A percentile compares a stretch with the other conserved stretches of the same genome.
Conservation (phyloP, 805 yeast species). For the Yamadazyma insecticola region DNA sequence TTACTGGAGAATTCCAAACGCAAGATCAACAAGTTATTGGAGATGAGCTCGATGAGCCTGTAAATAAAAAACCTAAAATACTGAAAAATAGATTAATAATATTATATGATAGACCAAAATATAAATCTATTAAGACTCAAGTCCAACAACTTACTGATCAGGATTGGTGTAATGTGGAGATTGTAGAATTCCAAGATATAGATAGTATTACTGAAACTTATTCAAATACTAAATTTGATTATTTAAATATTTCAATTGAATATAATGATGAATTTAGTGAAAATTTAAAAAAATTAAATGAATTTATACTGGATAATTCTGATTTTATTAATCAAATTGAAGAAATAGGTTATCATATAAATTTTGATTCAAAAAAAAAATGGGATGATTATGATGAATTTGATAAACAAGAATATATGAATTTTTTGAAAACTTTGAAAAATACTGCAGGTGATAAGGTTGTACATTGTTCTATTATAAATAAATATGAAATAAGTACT, state of each 20-base stretch:
- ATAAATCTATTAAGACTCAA: slow-evolving; percentile 22
- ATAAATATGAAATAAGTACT: slow-evolving; percentile 30
- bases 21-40: too few relatives aligned
- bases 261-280: slow-evolving; percentile 25
- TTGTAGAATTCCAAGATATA: slow-evolving; percentile 15
- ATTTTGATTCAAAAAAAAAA: slow-evolving; percentile 24
- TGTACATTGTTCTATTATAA: slow-evolving; percentile 33
- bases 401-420: slow-evolving; percentile 21
- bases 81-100: slow-evolving; percentile 10
- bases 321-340: slow-evolving; percentile 11
- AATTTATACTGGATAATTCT: slow-evolving; percentile 16
- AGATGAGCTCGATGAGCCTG: not conserved
- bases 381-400: slow-evolving; percentile 26
- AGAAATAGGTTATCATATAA: slow-evolving; percentile 31
- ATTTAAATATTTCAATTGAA: slow-evolving; percentile 27
- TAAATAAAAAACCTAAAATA: not conserved
- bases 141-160: slow-evolving; percentile 18
- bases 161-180: slow-evolving; percentile 11
- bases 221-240: slow-evolving; percentile 10
- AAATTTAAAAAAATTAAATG: slow-evolving; percentile 16
- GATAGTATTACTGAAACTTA: too few relatives aligned
- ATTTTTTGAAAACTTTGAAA: slow-evolving; percentile 19
- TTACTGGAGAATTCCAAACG: too few relatives aligned
- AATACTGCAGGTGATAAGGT: slow-evolving; percentile 24
- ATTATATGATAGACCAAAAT: slow-evolving; percentile 24